These are phyloP conservation scores for Pelargonium australe DNA, from an alignment of 441 rosid species.

Conservation along the genomic window DNA sequence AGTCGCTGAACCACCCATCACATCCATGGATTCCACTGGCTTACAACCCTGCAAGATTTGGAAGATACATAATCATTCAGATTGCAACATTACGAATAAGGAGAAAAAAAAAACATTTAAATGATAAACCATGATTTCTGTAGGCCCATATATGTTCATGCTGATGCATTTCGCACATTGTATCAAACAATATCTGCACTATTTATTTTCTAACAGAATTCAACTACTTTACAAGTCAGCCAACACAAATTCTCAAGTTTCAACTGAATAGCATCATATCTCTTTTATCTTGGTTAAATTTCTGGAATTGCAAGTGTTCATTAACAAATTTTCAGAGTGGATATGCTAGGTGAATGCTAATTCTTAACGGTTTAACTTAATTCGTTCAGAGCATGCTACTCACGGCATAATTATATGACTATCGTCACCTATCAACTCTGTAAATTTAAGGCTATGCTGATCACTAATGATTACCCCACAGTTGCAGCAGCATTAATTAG, in stretches of 20 bases:
- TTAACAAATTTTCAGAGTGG: background rate
- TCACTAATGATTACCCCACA: background rate
- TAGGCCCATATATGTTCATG: background rate
- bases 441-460: background rate
- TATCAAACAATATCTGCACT: too few species aligned
- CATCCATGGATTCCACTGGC: constrained; percentile 50
- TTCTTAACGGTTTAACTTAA: background rate
- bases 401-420: too few species aligned
- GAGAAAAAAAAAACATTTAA: background rate
- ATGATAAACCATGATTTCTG: background rate
- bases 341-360: background rate
- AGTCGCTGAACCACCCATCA: constrained; percentile 44
- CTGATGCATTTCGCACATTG: background rate
- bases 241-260: background rate
- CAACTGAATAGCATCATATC: background rate
- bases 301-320: background rate
- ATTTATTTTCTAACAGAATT: background rate
- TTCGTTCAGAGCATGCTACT: background rate
- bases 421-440: background rate
- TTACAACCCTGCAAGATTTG: constrained; percentile 45
- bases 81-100: background rate
- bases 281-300: background rate
- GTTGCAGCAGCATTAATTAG: background rate
- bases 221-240: background rate
- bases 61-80: constrained; percentile 4